A percentile compares a stretch with the other conserved stretches of the same genome.
phyloP scores from a whole-genome alignment of 2,329 filamentous ascomycete species.

The Fusarium drepaniforme region DNA sequence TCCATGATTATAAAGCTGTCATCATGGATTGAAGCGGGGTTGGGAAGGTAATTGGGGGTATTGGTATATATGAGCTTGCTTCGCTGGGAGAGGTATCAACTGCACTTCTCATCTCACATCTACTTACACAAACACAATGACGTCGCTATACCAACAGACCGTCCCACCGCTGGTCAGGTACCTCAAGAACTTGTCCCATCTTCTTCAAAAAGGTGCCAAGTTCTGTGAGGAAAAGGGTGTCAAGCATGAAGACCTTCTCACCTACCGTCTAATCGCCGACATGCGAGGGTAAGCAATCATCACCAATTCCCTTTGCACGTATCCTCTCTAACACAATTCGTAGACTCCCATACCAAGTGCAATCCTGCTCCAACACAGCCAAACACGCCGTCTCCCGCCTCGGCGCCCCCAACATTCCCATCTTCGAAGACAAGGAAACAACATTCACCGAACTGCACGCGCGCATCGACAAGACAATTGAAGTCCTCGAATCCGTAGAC shows the following conservation, averaged over 20 bases:
- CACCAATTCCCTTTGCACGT: not conserved
- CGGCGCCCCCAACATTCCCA: slow-evolving; percentile 27
- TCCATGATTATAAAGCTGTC: not conserved
- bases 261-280: slow-evolving; percentile 35
- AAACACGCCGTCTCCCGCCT: slow-evolving; percentile 38
- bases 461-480: slow-evolving; percentile 42
- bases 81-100: not conserved
- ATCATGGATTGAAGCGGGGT: not conserved
- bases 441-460: slow-evolving; percentile 48
- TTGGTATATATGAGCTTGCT: not conserved
- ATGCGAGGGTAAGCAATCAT: slow-evolving; percentile 31
- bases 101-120: not conserved
- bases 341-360: slow-evolving; percentile 40
- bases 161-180: slow-evolving; percentile 46
- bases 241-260: slow-evolving; percentile 36
- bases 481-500: slow-evolving; percentile 47
- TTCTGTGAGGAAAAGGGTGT: slow-evolving; percentile 35
- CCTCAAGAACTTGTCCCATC: slow-evolving; percentile 39
- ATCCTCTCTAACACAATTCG: not conserved
- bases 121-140: slow-evolving; percentile 22
- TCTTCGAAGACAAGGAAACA: slow-evolving; percentile 41
- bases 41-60: not conserved
- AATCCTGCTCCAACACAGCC: slow-evolving; percentile 42
- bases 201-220: slow-evolving; percentile 39
- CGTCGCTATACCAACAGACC: slow-evolving; percentile 40